Conservation (phyloP, 1,284 basidiomycete genomes). For the Trichosporon sp. region DNA sequence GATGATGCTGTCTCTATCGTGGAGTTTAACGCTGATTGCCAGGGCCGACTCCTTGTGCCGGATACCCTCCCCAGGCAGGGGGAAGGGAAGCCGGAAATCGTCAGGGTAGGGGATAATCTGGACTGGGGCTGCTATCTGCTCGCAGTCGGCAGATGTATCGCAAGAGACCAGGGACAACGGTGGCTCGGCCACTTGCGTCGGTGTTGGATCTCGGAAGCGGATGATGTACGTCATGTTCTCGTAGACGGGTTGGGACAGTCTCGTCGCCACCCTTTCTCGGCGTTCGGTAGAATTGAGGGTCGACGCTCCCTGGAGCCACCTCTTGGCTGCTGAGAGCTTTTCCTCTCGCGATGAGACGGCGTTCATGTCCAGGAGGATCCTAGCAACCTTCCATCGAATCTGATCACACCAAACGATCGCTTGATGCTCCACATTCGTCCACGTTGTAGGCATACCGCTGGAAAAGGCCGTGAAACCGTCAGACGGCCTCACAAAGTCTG, state of each 20-base stretch:
- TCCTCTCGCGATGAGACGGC: slow-evolving; percentile 19
- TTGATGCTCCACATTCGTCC: slow-evolving; percentile 93
- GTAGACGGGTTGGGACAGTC: background rate
- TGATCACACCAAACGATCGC: slow-evolving; percentile 99
- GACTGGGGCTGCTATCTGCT: background rate
- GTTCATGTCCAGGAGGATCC: slow-evolving; percentile 72
- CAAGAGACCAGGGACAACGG: slow-evolving; percentile 24
- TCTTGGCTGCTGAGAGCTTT: slow-evolving; percentile 29
- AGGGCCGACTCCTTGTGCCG: slow-evolving; percentile 37
- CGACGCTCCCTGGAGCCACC: slow-evolving; percentile 26
- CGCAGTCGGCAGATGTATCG: slow-evolving; percentile 13
- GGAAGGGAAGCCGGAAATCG: slow-evolving; percentile 39
- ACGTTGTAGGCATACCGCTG: slow-evolving; percentile 80
- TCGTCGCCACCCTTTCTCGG: too few relatives aligned
- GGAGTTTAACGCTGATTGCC: slow-evolving; percentile 26
- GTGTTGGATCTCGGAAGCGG: background rate
- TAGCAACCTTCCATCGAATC: slow-evolving; percentile 82
- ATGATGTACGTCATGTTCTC: slow-evolving; percentile 36
- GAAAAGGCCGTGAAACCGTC: slow-evolving; percentile 80
- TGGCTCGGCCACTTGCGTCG: background rate
- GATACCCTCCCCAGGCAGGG: slow-evolving; percentile 48
- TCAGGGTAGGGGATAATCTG: slow-evolving; percentile 30
- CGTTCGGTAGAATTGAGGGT: background rate
- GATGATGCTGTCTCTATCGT: background rate
- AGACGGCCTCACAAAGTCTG: slow-evolving; percentile 26